phyloP scores from a whole-genome alignment of 768 basidiomycete genomes.

The Filobasidium floriforme region DNA sequence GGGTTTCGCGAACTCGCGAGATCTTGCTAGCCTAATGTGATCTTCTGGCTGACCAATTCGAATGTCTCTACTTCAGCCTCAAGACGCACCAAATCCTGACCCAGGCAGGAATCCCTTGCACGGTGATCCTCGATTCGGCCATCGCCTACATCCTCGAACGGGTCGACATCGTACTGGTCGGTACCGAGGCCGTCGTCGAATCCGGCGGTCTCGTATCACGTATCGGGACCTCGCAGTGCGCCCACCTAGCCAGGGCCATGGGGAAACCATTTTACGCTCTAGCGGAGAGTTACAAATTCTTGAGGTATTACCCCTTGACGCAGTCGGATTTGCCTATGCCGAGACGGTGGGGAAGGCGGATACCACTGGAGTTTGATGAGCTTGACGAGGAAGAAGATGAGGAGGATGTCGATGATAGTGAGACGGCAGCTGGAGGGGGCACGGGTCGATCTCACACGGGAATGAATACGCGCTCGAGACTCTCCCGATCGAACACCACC shows the following conservation, averaged over 20 bases:
- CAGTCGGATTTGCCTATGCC: constrained; percentile 43
- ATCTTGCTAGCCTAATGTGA: constrained; percentile 12
- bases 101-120: constrained; percentile 85
- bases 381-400: constrained; percentile 23
- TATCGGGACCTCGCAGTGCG: constrained; percentile 92
- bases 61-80: constrained; percentile 51
- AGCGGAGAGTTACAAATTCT: constrained; percentile 96
- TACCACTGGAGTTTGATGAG: constrained; percentile 50
- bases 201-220: constrained; percentile 55
- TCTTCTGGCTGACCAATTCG: constrained; percentile 9
- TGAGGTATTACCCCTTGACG: constrained; percentile 72
- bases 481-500: constrained; percentile 42
- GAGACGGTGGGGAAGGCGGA: constrained; percentile 63
- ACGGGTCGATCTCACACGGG: not conserved
- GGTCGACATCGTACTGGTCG: constrained; percentile 89
- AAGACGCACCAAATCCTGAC: constrained; percentile 83
- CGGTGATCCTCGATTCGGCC: constrained; percentile 88
- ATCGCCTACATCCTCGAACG: constrained; percentile 96
- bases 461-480: not conserved
- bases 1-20: constrained; percentile 37
- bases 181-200: constrained; percentile 96
- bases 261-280: constrained; percentile 95
- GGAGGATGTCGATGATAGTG: constrained; percentile 9
- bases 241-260: constrained; percentile 85
- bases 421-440: not conserved